Evolutionary conservation across 1,284 basidiomycete species (phyloP).

Genomic region (Ganoderma lingzhi): DNA sequence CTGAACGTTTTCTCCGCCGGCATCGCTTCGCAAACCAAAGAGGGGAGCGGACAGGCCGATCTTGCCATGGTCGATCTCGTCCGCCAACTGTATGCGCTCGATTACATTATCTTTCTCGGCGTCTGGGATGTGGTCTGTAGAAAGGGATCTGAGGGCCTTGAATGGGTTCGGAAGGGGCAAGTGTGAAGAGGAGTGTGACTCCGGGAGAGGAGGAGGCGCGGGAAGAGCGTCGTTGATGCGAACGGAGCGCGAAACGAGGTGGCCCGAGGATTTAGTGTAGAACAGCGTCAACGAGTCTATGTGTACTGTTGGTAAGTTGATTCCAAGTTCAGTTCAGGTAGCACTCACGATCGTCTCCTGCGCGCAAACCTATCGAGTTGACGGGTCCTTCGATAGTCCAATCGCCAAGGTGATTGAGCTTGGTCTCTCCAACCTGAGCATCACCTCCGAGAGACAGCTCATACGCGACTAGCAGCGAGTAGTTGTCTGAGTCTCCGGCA

Average conservation of each 20-base stretch:
- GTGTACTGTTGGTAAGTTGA: not conserved
- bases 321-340: constrained; percentile 22
- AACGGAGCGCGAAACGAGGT: constrained; percentile 34
- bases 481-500: constrained; percentile 43
- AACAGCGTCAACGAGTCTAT: constrained; percentile 38
- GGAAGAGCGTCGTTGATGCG: constrained; percentile 23
- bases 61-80: constrained; percentile 37
- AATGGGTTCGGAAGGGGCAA: constrained; percentile 62
- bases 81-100: constrained; percentile 31
- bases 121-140: constrained; percentile 48
- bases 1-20: constrained; percentile 40
- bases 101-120: constrained; percentile 20
- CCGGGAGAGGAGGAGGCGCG: constrained; percentile 20
- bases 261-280: constrained; percentile 34
- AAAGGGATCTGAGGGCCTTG: constrained; percentile 55
- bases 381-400: constrained; percentile 62
- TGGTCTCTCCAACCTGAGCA: constrained; percentile 45
- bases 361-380: constrained; percentile 52
- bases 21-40: constrained; percentile 45
- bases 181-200: constrained; percentile 34
- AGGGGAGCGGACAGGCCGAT: constrained; percentile 43
- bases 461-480: constrained; percentile 56
- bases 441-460: constrained; percentile 50
- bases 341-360: constrained; percentile 53
- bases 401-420: constrained; percentile 58